A percentile compares a stretch with the other conserved stretches of the same genome.
These are phyloP conservation scores for Paecilomyces niveus DNA, from an alignment of 2,329 filamentous ascomycete genomes.

Conservation along the genomic window DNA sequence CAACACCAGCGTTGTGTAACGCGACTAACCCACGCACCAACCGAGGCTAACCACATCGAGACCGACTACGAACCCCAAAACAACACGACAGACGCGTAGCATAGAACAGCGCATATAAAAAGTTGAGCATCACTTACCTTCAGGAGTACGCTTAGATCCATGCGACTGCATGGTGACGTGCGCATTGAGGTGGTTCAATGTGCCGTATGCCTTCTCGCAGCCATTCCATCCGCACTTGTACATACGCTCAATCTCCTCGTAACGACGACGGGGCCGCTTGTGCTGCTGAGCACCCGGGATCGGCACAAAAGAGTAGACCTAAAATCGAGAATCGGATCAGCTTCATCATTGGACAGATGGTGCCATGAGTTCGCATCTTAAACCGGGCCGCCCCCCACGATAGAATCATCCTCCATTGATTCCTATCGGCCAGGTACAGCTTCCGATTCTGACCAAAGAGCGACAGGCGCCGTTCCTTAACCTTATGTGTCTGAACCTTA, in stretches of 20 bases:
- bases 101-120: constrained; percentile 2
- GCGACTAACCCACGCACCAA: constrained; percentile 31
- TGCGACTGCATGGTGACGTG: constrained; percentile 99
- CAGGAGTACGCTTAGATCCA: constrained; percentile 86
- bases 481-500: constrained; percentile 24
- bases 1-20: constrained; percentile 44
- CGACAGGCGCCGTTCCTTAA: constrained; percentile 1
- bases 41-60: constrained; percentile 33
- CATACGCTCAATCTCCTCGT: constrained; percentile 99
- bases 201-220: constrained; percentile 97
- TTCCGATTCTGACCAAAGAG: constrained; percentile 8
- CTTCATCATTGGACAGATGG: constrained; percentile 1
- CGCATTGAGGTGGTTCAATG: constrained; percentile 92
- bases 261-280: constrained; percentile 85
- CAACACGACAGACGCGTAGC: constrained; percentile 13
- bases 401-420: neutral
- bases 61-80: constrained; percentile 26
- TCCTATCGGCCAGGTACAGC: neutral
- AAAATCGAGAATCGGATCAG: constrained; percentile 30
- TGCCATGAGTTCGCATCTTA: neutral
- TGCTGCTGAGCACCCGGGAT: constrained; percentile 96
- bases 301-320: constrained; percentile 97
- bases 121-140: constrained; percentile 58
- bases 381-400: neutral
- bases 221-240: constrained; percentile 99